A percentile compares a stretch with the other conserved stretches of the same genome.
These are phyloP conservation scores for Scheffersomyces spartinae DNA, from an alignment of 805 yeast species.

Conservation along the genomic window DNA sequence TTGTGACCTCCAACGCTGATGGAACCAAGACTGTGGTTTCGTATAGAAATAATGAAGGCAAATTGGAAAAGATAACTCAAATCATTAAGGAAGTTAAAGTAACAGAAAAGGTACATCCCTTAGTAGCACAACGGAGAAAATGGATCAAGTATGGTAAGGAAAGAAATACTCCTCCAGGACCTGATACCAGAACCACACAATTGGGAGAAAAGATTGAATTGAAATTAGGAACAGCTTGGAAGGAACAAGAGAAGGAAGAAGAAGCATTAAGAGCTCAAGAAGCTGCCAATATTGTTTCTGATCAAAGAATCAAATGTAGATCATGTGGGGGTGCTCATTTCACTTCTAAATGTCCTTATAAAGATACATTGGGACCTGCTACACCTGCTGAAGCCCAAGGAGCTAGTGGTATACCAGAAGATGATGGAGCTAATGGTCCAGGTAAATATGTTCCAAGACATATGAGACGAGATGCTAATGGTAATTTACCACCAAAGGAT, in stretches of 20 bases:
- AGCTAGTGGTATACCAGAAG: slow-evolving; percentile 14
- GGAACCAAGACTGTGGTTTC: slow-evolving; percentile 85
- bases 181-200: slow-evolving; percentile 80
- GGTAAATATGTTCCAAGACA: slow-evolving; percentile 35
- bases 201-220: slow-evolving; percentile 76
- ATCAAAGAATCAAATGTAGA: slow-evolving; percentile 61
- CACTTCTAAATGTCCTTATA: slow-evolving; percentile 92
- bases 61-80: slow-evolving; percentile 81
- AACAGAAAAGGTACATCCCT: slow-evolving; percentile 72
- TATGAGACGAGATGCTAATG: slow-evolving; percentile 32
- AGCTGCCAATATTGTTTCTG: slow-evolving; percentile 23
- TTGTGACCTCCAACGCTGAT: slow-evolving; percentile 66
- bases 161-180: slow-evolving; percentile 62
- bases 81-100: slow-evolving; percentile 66
- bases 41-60: slow-evolving; percentile 67
- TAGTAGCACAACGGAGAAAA: slow-evolving; percentile 75
- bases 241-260: slow-evolving; percentile 63
- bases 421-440: slow-evolving; percentile 12
- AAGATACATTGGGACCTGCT: slow-evolving; percentile 61
- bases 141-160: slow-evolving; percentile 90
- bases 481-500: slow-evolving; percentile 41
- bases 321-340: slow-evolving; percentile 89
- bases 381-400: slow-evolving; percentile 30
- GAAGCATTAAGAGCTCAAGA: slow-evolving; percentile 42
- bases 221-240: slow-evolving; percentile 67